Evolutionary conservation across 2,329 filamentous ascomycete genomes (phyloP), one percentile per base, ranked within the genome.

Genomic region (Colletotrichum agaves): DNA sequence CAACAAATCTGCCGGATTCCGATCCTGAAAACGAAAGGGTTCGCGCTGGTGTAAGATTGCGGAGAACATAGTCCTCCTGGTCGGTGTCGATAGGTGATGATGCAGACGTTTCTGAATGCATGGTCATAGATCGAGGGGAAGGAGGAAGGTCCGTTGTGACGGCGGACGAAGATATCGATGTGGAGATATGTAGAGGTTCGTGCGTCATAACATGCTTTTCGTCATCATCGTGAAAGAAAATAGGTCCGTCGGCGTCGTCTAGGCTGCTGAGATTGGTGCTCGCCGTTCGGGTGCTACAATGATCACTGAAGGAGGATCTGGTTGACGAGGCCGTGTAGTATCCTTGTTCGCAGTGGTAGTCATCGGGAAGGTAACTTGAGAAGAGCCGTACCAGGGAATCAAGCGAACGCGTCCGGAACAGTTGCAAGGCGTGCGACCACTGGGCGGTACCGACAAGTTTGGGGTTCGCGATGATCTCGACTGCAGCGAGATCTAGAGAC

Each of bases 381-480:
- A 88, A 89, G 74, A 86, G 88, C 70, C 86, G 81, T 69, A 89
- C 84, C 68, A 89, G 84, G 17, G 86, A 88, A 75, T 89, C 87
- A 63, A 88, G 83, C 2, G 85, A 88, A 72, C 81, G 84, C 10
- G 86, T 86, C 13, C 87, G 84, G 73, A 89, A 88, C 61, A 88
- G 83, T 73, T 88, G 86, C 31, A 88, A 74, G 27, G 87, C 87
- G 71, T 84, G 78, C 71, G 86, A 82, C 87, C 87, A 89, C 78
- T 88, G 86, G 17, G 86, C 80, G 53, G 84, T 86, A 64, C 85
- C 86, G 77, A 89, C 85, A 70, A 89, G 79, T 61, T 80, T 80
- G 15, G 87, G 86, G 77, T 88, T 88, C 73, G 83, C 85, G 71
- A 88, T 86, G 74, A 89, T 88, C 77, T 88, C 86, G 71, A 87